A percentile compares a stretch with the other conserved stretches of the same genome.
These are phyloP conservation scores for Stephanocyclus meneghinianus DNA, from an alignment of 352 stramenopile species.

Conservation along the genomic window DNA sequence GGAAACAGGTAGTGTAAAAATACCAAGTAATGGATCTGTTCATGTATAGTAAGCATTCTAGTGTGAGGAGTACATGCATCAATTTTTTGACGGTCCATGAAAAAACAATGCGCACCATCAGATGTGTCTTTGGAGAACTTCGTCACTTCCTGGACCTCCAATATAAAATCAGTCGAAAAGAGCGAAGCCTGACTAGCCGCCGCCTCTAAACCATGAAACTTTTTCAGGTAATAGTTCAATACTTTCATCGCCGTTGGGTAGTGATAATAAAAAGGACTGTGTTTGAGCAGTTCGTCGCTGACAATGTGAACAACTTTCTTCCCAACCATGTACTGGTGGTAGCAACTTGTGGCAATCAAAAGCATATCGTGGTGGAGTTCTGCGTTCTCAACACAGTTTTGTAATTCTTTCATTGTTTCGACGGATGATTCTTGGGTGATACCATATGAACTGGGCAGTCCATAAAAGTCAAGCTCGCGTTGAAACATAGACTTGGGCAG, in stretches of 20 bases:
- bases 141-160: background rate
- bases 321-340: conserved; percentile 1
- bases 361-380: conserved; percentile 12
- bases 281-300: background rate
- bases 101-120: background rate
- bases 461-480: conserved; percentile 11
- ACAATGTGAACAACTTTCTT: conserved; percentile 1
- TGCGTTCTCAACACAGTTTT: background rate
- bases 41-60: background rate
- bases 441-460: background rate
- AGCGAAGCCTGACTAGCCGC: background rate
- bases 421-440: background rate
- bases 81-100: too few relatives aligned
- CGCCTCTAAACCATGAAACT: conserved; percentile 7
- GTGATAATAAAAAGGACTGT: conserved; percentile 7
- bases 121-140: background rate
- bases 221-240: conserved; percentile 13
- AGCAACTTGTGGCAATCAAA: conserved; percentile 2
- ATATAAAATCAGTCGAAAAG: conserved; percentile 4
- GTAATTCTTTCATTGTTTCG: conserved; percentile 9
- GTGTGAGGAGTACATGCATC: too few relatives aligned
- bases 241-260: conserved; percentile 1
- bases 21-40: background rate
- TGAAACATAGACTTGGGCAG: conserved; percentile 11
- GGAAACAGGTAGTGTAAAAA: too few relatives aligned